Evolutionary conservation across 805 yeast genomes (phyloP), one percentile per base, ranked within the genome.

Genomic region (Ogataea corticis): DNA sequence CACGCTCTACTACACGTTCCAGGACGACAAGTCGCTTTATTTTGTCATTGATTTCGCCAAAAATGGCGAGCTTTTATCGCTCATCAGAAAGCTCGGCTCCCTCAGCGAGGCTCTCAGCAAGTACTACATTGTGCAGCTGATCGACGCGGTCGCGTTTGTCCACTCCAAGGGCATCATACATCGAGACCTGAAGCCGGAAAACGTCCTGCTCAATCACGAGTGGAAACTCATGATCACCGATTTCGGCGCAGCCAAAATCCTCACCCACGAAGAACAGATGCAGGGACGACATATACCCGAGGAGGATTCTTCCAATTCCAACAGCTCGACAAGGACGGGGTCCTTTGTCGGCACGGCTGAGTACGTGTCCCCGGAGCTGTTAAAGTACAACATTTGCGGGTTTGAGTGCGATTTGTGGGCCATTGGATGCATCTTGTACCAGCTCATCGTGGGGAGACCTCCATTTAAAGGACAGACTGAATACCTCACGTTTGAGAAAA

Each of bases 281-380:
- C 40, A 31, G 19, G 49, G 49, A 13, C 40, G 61, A 14, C 60
- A 57, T n/a, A 44, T 49, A 12, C 19, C 43, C 3, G 46, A 44
- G 25, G 54, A 49, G 32, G 45, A 45, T 19, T 46, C 49, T 12
- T 32, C 42, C 14, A 47, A 41, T 38, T 49, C 57, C 17, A 48
- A 62, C 64, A 25, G 76, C 65, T 72, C 58, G 32, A 56, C 62
- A 19, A 46, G 63, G 18, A 68, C 81, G 18, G 86, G 87, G 5
- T 90, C 97, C 0, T 94, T 92, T 70, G 98, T 92, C 3, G 99
- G 99, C 0, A 92, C 99, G 1, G 98, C 98, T 0, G 97, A 91
- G 61, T 91, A 91, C 60, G 97, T 94, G 2, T 84, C 96, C 0
- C 99, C 98, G 0, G 99, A 94, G 63, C 69, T 94, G 33, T 70